phyloP scores from a whole-genome alignment of 2,329 filamentous ascomycete genomes.

The Alternaria brassicae region DNA sequence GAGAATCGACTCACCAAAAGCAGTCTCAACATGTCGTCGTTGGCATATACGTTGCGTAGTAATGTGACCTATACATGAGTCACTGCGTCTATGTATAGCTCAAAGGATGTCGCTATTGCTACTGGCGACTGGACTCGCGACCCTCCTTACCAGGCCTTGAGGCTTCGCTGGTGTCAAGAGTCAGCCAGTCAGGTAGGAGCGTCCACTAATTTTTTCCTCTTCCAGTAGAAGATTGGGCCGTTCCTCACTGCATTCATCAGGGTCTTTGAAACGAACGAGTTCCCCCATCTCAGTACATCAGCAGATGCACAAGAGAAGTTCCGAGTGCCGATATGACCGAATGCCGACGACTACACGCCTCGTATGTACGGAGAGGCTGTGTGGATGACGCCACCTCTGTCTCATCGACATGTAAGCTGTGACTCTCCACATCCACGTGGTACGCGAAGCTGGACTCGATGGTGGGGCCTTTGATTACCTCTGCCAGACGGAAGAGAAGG shows the following conservation, averaged over 20 bases:
- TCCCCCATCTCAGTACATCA: conserved; percentile 8
- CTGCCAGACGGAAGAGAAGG: background rate
- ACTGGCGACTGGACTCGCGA: background rate
- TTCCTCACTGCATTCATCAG: background rate
- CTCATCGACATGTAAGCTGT: conserved; percentile 7
- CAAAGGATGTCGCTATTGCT: background rate
- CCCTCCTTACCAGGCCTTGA: conserved; percentile 9
- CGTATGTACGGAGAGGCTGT: background rate
- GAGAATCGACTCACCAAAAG: background rate
- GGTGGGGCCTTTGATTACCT: background rate
- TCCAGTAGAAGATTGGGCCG: background rate
- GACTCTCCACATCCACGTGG: conserved; percentile 18
- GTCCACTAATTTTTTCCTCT: background rate
- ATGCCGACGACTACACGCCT: background rate
- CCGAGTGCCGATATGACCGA: background rate
- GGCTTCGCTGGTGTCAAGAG: conserved; percentile 12
- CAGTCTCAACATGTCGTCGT: too few relatives aligned
- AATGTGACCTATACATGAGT: background rate
- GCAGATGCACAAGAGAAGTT: background rate
- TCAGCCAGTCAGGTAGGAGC: too few relatives aligned
- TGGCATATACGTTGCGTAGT: background rate
- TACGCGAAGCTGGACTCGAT: background rate
- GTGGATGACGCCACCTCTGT: conserved; percentile 7
- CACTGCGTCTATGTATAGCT: background rate
- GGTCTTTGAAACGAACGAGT: background rate